A percentile compares a stretch with the other conserved stretches of the same genome.
Conservation (phyloP, 805 yeast species). For the Candida boleticola region DNA sequence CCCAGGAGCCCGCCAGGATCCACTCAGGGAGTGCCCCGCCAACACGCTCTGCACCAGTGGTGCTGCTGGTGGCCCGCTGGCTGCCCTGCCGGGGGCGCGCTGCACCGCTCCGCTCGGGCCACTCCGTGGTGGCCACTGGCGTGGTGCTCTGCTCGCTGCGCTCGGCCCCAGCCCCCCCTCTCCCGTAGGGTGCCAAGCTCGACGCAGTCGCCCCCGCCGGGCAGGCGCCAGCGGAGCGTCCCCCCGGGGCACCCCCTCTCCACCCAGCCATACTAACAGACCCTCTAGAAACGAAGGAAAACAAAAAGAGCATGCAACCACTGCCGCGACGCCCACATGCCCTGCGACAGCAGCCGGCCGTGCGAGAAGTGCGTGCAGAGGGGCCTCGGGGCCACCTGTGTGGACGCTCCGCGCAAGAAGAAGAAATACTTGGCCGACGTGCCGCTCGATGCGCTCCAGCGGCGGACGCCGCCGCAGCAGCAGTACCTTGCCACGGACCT, state of each 20-base stretch:
- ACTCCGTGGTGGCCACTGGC: neutral
- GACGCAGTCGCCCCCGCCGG: neutral
- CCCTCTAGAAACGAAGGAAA: conserved; percentile 52
- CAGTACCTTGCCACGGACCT: conserved; percentile 10
- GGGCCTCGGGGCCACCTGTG: conserved; percentile 68
- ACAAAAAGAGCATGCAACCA: conserved; percentile 87
- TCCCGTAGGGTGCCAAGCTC: no score
- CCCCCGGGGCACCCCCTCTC: no score
- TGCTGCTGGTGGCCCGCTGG: no score
- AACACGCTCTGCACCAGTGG: no score
- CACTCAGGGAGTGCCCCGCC: no score
- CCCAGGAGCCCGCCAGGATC: no score
- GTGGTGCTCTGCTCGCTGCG: neutral
- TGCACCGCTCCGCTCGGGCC: neutral
- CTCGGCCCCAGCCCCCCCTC: no score
- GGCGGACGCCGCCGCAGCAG: neutral
- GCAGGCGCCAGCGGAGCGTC: neutral
- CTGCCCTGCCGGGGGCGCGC: no score
- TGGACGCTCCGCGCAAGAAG: conserved; percentile 85
- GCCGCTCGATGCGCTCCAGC: conserved; percentile 27
- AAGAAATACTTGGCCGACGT: conserved; percentile 77
- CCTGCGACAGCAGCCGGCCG: conserved; percentile 84
- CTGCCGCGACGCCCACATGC: conserved; percentile 88
- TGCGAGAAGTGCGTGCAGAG: conserved; percentile 75
- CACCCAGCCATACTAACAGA: conserved; percentile 7